Conservation (phyloP, 2,329 filamentous ascomycete genomes). For the Phaeophleospora eucalypticola region DNA sequence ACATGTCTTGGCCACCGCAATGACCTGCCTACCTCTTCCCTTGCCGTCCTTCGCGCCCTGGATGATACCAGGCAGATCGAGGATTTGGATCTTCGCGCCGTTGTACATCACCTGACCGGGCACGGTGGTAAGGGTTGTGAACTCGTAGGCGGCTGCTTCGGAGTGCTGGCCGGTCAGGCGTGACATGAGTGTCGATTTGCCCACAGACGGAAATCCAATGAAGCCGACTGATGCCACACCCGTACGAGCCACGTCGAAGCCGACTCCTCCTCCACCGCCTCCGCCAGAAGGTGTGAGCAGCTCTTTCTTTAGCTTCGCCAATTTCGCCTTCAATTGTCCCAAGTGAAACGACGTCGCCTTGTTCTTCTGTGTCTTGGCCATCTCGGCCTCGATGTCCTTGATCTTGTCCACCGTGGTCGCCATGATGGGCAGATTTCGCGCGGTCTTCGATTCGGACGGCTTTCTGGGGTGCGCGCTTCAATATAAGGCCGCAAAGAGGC, state of each 20-base stretch:
- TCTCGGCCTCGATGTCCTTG: conserved; percentile 96
- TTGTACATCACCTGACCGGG: conserved; percentile 96
- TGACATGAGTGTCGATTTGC: conserved; percentile 97
- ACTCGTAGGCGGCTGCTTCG: conserved; percentile 95
- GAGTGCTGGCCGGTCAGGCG: conserved; percentile 92
- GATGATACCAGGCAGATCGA: conserved; percentile 97
- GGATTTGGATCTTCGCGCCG: conserved; percentile 94
- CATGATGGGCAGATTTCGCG: conserved; percentile 52
- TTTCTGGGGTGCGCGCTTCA: background rate
- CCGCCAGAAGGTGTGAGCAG: conserved; percentile 81
- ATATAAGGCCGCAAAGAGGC: background rate
- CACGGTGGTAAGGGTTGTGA: conserved; percentile 95
- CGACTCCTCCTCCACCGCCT: conserved; percentile 73
- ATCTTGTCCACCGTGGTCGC: conserved; percentile 98
- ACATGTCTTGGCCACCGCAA: conserved; percentile 97
- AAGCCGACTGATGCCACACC: conserved; percentile 97
- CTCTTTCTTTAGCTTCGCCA: conserved; percentile 96
- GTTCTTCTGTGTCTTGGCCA: conserved; percentile 87
- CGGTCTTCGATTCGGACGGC: background rate
- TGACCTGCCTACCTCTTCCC: conserved; percentile 94
- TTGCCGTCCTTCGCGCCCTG: conserved; percentile 98
- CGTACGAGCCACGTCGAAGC: conserved; percentile 96
- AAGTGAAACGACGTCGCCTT: conserved; percentile 33
- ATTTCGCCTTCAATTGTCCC: conserved; percentile 91
- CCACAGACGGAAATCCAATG: conserved; percentile 96